A percentile compares a stretch with the other conserved stretches of the same genome.
Evolutionary conservation across 2,329 filamentous ascomycete genomes (phyloP).

Genomic region (Byssoonygena ceratinophila): DNA sequence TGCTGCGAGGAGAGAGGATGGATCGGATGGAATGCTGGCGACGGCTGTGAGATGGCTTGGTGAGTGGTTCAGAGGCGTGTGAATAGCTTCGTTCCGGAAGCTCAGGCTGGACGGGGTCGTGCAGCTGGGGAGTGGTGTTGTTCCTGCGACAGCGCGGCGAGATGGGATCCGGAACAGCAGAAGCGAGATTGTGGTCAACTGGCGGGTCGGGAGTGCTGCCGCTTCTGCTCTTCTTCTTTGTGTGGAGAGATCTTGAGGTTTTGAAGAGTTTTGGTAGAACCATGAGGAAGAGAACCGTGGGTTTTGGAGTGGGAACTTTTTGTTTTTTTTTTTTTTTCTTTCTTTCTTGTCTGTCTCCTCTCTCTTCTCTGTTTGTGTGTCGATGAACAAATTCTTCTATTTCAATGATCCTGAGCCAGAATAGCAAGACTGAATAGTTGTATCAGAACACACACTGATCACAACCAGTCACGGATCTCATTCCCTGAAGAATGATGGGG

Average conservation of each 20-base stretch:
- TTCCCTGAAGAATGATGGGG: background rate
- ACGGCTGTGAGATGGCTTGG: background rate
- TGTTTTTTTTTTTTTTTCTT: background rate
- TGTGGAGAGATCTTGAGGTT: slow-evolving; percentile 20
- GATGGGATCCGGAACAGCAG: background rate
- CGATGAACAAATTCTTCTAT: background rate
- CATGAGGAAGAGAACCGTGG: slow-evolving; percentile 19
- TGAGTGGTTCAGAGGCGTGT: background rate
- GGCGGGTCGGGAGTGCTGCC: slow-evolving; percentile 9
- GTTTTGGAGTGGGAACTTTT: background rate
- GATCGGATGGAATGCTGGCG: background rate
- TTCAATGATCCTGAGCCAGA: too few species aligned
- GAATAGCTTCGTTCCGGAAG: too few species aligned
- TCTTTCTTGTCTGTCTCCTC: background rate
- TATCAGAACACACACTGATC: too few species aligned
- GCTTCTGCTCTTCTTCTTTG: slow-evolving; percentile 22
- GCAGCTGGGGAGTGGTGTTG: background rate
- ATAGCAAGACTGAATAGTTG: too few species aligned
- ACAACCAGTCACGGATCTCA: too few species aligned
- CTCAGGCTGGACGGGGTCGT: too few species aligned
- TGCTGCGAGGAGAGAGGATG: background rate
- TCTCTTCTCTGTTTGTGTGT: background rate
- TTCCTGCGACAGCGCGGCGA: background rate
- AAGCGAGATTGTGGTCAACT: slow-evolving; percentile 10
- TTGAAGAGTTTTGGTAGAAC: slow-evolving; percentile 32